Conservation (phyloP, 495 filamentous ascomycete species). For the Poronia punctata region DNA sequence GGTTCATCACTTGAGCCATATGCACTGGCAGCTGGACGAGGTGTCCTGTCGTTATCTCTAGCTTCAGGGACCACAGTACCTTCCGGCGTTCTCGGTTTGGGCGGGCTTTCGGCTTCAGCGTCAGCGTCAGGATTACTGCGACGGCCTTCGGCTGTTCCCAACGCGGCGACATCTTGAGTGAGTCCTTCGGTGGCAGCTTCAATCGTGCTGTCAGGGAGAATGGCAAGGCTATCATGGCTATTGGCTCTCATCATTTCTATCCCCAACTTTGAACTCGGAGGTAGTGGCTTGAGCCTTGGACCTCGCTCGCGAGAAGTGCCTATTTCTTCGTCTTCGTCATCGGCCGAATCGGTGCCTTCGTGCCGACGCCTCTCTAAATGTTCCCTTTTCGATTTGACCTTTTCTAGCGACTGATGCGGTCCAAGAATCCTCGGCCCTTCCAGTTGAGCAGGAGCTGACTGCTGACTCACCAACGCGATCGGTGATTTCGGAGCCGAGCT, state of each 20-base stretch:
- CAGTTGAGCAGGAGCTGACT: constrained; percentile 62
- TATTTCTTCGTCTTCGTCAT: constrained; percentile 89
- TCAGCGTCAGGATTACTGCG: constrained; percentile 12
- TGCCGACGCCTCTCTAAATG: constrained; percentile 66
- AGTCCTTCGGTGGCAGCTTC: too few species aligned
- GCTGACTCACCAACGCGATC: constrained; percentile 52
- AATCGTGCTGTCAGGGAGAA: constrained; percentile 32
- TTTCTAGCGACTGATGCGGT: constrained; percentile 68
- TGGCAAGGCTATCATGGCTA: constrained; percentile 74
- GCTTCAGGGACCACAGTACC: constrained; percentile 6
- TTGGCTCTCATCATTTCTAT: constrained; percentile 96
- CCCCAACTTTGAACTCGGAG: constrained; percentile 69
- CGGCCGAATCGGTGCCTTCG: constrained; percentile 78
- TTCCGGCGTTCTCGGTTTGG: constrained; percentile 17
- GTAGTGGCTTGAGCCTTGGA: constrained; percentile 31
- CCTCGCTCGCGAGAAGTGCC: constrained; percentile 51
- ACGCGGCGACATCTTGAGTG: constrained; percentile 36
- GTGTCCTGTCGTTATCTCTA: constrained; percentile 16
- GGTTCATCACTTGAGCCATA: constrained; percentile 13
- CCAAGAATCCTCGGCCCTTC: constrained; percentile 43
- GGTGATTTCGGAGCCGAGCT: constrained; percentile 28
- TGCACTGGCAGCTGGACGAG: constrained; percentile 10
- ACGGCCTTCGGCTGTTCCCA: constrained; percentile 22
- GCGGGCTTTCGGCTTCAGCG: constrained; percentile 5
- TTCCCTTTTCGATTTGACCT: constrained; percentile 67